Conservation (phyloP, 352 stramenopile species). For the Phytophthora macrochlamydospora region DNA sequence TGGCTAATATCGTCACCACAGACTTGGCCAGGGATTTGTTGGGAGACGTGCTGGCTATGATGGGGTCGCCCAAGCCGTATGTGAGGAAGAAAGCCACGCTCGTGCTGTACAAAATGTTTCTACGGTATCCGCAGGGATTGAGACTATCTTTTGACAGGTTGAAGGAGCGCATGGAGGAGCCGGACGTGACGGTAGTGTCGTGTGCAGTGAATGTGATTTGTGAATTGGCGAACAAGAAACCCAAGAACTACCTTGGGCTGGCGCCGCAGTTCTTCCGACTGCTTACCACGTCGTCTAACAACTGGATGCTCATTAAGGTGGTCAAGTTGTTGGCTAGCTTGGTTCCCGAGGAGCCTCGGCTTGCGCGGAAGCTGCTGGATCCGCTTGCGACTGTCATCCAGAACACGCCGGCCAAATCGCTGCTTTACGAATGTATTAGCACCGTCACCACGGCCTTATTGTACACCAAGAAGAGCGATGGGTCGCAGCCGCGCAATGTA, state of each 20-base stretch:
- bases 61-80: conserved; percentile 95
- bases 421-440: conserved; percentile 98
- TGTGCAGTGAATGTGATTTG: conserved; percentile 99
- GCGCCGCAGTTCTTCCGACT: conserved; percentile 98
- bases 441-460: conserved; percentile 97
- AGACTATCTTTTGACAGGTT: conserved; percentile 98
- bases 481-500: conserved; percentile 94
- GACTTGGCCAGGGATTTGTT: conserved; percentile 96
- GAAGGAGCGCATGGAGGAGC: conserved; percentile 96
- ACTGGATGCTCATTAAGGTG: conserved; percentile 99
- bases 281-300: conserved; percentile 98
- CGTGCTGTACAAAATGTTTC: conserved; percentile 98
- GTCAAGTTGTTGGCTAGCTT: conserved; percentile 98
- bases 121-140: conserved; percentile 98
- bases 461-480: conserved; percentile 96
- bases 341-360: conserved; percentile 96
- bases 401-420: conserved; percentile 97
- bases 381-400: conserved; percentile 97
- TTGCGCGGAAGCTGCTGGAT: conserved; percentile 98
- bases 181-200: conserved; percentile 95
- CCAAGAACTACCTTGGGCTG: conserved; percentile 98
- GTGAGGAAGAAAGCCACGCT: conserved; percentile 98
- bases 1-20: conserved; percentile 98
- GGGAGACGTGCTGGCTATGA: conserved; percentile 91
- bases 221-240: conserved; percentile 98